These are phyloP conservation scores for Eucalyptus curtisii DNA, from an alignment of 345 rosid genomes.

Conservation along the genomic window DNA sequence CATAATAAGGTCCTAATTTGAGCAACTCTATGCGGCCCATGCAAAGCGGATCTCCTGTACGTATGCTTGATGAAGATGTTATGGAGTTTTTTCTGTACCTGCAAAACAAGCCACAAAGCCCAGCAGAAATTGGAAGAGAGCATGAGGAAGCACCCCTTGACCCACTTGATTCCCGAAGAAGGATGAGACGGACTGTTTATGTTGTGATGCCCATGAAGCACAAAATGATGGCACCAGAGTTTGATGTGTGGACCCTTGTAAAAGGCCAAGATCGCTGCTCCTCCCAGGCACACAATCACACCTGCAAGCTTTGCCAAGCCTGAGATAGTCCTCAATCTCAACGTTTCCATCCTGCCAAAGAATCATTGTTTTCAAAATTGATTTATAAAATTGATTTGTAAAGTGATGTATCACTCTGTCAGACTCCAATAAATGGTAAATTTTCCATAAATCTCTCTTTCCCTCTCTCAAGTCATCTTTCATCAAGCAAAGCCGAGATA, in stretches of 20 bases:
- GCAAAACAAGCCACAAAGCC: conserved; percentile 86
- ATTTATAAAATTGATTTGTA: neutral
- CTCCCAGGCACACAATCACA: conserved; percentile 48
- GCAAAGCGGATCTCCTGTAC: neutral
- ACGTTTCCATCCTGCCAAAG: conserved; percentile 42
- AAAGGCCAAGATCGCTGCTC: conserved; percentile 54
- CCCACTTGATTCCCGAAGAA: conserved; percentile 47
- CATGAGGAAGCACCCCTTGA: conserved; percentile 84
- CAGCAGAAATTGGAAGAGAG: conserved; percentile 48
- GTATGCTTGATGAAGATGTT: neutral
- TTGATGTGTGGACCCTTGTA: conserved; percentile 64
- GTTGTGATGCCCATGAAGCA: conserved; percentile 3
- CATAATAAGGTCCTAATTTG: neutral
- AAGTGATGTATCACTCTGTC: neutral
- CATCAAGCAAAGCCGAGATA: neutral
- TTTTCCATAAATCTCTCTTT: neutral
- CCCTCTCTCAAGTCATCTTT: neutral
- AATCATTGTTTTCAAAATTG: neutral
- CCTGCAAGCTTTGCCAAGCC: conserved; percentile 71
- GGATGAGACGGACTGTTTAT: conserved; percentile 4
- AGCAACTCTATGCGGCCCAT: neutral
- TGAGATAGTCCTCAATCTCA: conserved; percentile 39
- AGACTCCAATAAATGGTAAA: neutral
- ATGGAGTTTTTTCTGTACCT: conserved; percentile 25
- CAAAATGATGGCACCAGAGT: conserved; percentile 20